Evolutionary conservation across 495 filamentous ascomycete species (phyloP).

Genomic region (Tuber melanosporum): DNA sequence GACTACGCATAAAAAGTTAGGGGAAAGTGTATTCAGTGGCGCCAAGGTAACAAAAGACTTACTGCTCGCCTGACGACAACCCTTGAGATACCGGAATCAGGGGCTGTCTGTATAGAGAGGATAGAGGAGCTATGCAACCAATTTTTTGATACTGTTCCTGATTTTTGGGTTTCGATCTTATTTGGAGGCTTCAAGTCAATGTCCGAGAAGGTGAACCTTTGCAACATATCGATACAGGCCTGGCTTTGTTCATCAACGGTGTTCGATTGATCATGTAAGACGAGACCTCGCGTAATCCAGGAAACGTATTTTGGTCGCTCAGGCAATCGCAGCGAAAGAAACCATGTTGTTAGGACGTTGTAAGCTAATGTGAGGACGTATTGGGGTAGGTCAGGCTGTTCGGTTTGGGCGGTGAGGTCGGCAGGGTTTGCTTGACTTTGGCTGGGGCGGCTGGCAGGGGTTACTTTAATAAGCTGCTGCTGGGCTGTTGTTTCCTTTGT

Average conservation of each 20-base stretch:
- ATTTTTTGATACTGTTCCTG: slow-evolving; percentile 57
- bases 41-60: slow-evolving; percentile 14
- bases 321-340: slow-evolving; percentile 72
- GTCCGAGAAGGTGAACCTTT: slow-evolving; percentile 79
- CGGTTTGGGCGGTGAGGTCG: slow-evolving; percentile 39
- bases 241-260: slow-evolving; percentile 89
- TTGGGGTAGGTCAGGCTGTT: slow-evolving; percentile 61
- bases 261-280: slow-evolving; percentile 60
- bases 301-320: slow-evolving; percentile 76
- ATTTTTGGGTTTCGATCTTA: slow-evolving; percentile 26
- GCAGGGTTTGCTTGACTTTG: slow-evolving; percentile 8
- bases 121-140: slow-evolving; percentile 88
- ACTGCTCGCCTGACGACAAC: slow-evolving; percentile 40
- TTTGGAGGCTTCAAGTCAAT: slow-evolving; percentile 48
- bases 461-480: slow-evolving; percentile 3
- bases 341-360: slow-evolving; percentile 96
- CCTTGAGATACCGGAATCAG: slow-evolving; percentile 55
- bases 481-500: slow-evolving; percentile 49
- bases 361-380: slow-evolving; percentile 91
- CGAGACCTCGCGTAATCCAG: slow-evolving; percentile 87
- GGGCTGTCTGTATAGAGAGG: slow-evolving; percentile 74
- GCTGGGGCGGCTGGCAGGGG: slow-evolving; percentile 17
- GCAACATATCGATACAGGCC: slow-evolving; percentile 94
- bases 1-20: slow-evolving; percentile 17
- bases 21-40: not conserved